Evolutionary conservation across 2,329 filamentous ascomycete genomes (phyloP).

Genomic region (Aspergillus ibericus): DNA sequence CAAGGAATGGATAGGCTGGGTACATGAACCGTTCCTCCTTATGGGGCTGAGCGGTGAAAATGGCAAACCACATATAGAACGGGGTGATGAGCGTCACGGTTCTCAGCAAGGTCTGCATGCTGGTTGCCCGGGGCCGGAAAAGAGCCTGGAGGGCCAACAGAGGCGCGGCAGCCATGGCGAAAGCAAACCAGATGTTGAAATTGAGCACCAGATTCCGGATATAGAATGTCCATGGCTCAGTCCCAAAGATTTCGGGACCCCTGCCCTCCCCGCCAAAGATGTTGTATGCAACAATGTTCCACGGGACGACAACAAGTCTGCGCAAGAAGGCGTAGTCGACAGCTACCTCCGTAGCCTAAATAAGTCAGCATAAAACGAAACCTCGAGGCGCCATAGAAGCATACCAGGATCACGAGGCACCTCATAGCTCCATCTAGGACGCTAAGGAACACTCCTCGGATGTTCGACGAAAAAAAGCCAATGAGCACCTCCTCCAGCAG

Average conservation of each 20-base stretch:
- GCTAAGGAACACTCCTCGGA: slow-evolving; percentile 61
- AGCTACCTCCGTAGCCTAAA: slow-evolving; percentile 64
- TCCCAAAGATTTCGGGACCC: slow-evolving; percentile 90
- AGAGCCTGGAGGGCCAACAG: slow-evolving; percentile 73
- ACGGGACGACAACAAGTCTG: slow-evolving; percentile 72
- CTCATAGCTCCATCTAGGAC: slow-evolving; percentile 67
- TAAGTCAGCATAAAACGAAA: neutral
- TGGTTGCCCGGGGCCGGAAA: slow-evolving; percentile 60
- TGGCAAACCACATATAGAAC: slow-evolving; percentile 90
- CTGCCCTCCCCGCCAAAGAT: slow-evolving; percentile 75
- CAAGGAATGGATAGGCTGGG: slow-evolving; percentile 86
- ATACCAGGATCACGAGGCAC: slow-evolving; percentile 68
- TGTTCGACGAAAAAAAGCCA: slow-evolving; percentile 53
- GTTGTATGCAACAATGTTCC: slow-evolving; percentile 96
- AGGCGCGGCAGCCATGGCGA: slow-evolving; percentile 73
- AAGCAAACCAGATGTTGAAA: slow-evolving; percentile 90
- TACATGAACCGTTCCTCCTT: slow-evolving; percentile 99
- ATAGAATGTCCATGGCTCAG: slow-evolving; percentile 97
- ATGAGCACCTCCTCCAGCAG: slow-evolving; percentile 71
- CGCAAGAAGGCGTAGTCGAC: slow-evolving; percentile 86
- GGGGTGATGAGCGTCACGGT: slow-evolving; percentile 76
- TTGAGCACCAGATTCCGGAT: slow-evolving; percentile 87
- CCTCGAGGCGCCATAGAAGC: slow-evolving; percentile 28
- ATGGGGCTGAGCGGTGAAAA: slow-evolving; percentile 90
- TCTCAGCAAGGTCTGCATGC: slow-evolving; percentile 69